Base-by-base conservation (phyloP, 73 alveolate species). In the Breviolum minutum region DNA sequence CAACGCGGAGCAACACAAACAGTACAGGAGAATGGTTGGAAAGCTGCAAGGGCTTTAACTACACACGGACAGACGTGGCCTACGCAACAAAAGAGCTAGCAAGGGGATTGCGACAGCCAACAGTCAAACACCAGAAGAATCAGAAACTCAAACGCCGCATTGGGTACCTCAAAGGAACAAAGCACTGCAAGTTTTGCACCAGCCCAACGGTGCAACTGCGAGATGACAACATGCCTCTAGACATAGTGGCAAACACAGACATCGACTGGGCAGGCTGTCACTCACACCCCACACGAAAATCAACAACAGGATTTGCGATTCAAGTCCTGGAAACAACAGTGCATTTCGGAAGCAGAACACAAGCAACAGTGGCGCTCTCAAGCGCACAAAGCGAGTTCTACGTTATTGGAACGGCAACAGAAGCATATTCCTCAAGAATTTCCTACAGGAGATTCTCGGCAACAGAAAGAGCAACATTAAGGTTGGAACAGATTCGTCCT, bases 1-100 rank as follows among this genome's bases (percentile, higher is more conserved):
- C 83, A 24, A 24, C 83, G 14, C 1, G n/a, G 40, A 73, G 7
- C 40, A 73, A 73, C 10, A 73, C 5, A 32, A 1, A 73, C n/a
- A 9, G 5, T 73, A 73, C 83, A 73, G 83, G 12, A 13, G 91
- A 40, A 19, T 22, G 17, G 91, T 48, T 7, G 91, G 94, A 0
- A 84, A 84, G 94, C 74, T 84, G 19, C 94, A 84, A 61, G 60
- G 94, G 94, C 77, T 84, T 9, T 17, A n/a, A n/a, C 77, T 61
- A 84, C 94, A 84, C 68, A 40, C 13, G 94, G 12, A 77, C 94
- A 19, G 94, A 84, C 61, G 10, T 84, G 48, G 29, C 71, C 87
- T 79, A 40, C n/a, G 94, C 94, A 19, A 84, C 30, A 40, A 84
- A 84, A 8, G 77, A 84, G 26, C 61, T 54, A 26, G 94, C 94